Evolutionary conservation across 768 basidiomycete genomes (phyloP), one percentile per base, ranked within the genome.

Genomic region (Macrolepiota fuliginosa): DNA sequence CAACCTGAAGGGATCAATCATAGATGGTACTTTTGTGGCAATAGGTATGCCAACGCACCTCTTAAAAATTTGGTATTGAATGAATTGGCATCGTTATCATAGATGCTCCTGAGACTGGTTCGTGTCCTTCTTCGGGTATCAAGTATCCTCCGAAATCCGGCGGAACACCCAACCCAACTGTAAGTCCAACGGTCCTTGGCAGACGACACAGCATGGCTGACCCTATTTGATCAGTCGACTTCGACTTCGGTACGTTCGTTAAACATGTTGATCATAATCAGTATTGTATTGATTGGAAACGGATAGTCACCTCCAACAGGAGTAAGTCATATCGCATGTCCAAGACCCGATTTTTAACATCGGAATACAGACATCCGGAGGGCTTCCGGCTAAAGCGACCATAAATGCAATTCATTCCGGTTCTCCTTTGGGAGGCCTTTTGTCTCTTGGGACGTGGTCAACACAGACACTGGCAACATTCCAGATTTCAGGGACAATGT

Each of bases 21-120:
- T 90, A 53, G 88, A 90, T 67, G 90, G 90, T 13, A 66, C 66
- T 2, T 89, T 90, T 62, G 73, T 84, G 29, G 78, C 82, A 4
- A 88, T 89, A 60, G 66, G 87, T 89, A 64, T 54, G 81, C 67
- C 19, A 15, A 42, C 9, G 27, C 19, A 17, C 35, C 19, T 17
- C 1, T 11, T 22, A n/a, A 22, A 42, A 13, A 11, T 45, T 45
- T 15, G 15, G 15, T 9, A 15, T 37, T 27, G 11, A 37, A 1
- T 61, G 35, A 46, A 12, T 24, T 52, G 12, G 5, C 6, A 27
- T 27, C 24, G 15, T 39, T 22, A 24, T 36, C 46, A 36, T 39
- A 90, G 88, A 81, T 67, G 74, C 86, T 0, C 84, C 85, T 0
- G 47, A 71, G 46, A 62, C 72, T 15, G 81, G 83, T 10, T 73